Base-by-base conservation (phyloP, 768 basidiomycete genomes). In the Agaricus subrufescens region DNA sequence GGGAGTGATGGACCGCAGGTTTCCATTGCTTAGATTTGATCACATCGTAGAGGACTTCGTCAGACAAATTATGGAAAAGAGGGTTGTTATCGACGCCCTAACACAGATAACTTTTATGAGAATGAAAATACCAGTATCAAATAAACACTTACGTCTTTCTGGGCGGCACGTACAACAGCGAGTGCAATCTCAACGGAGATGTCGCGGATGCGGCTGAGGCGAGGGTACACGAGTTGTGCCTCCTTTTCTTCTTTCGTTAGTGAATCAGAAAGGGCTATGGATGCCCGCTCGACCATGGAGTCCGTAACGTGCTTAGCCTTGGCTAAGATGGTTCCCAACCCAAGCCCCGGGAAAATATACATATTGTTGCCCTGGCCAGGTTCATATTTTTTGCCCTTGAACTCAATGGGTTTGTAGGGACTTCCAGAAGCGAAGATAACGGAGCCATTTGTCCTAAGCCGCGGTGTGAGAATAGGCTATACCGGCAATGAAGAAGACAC, bases 281-380 rank as follows among this genome's bases (percentile, higher is more conserved):
- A 72, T 0, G 84, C 79, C 52, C 81, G 80, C 60, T 89, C 86
- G 46, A 91, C 76, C 83, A 91, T 87, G 10, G 69, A 65, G 54
- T 86, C 84, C 19, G 89, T 86, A 51, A 91, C 75, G 52, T 77
- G 79, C 14, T 67, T 73, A 2, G 85, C 77, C 60, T 79, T 76
- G 59, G 81, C 73, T 43, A 87, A 71, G 61, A 87, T 82, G 8
- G 80, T 63, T 4, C 86, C 86, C 58, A 87, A 70, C 1, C 86
- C 87, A 56, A 89, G 70, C 15, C 79, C 78, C 15, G 79, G 80
- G 69, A 82, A 83, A 62, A 84, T 82, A 68, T 84, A 85, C 85
- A 89, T 86, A 70, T 90, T 91, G 69, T 91, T 91, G 9, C 88
- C 87, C 67, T 91, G 89, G 0, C 85, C 87, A 1, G 89, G 81